phyloP scores from a whole-genome alignment of 164 flowering plant genomes.

The Vitis riparia region DNA sequence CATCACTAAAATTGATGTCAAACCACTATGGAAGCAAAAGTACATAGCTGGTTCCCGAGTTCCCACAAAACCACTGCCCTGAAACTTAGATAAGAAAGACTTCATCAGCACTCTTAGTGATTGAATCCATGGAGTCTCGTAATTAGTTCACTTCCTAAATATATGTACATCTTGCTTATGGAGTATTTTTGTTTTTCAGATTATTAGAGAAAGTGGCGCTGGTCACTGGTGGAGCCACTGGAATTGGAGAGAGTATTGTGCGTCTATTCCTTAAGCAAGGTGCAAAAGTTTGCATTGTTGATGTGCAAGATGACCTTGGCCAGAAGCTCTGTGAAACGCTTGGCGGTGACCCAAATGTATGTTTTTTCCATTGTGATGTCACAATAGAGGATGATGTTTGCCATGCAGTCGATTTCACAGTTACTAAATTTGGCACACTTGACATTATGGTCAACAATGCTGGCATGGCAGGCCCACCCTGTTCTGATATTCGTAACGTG shows the following conservation, averaged over 20 bases:
- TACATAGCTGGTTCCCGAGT: too few species aligned
- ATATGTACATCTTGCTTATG: too few species aligned
- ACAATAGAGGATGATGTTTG: conserved; percentile 60
- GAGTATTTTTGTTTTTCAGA: conserved; percentile 31
- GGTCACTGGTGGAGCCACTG: conserved; percentile 85
- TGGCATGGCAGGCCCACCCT: conserved; percentile 57
- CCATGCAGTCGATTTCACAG: conserved; percentile 62
- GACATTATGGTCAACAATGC: conserved; percentile 93
- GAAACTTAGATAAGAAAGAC: too few species aligned
- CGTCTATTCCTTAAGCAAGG: conserved; percentile 69
- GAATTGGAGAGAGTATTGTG: conserved; percentile 83
- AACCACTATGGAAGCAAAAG: too few species aligned
- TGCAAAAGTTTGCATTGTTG: conserved; percentile 72
- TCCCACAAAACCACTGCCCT: too few species aligned
- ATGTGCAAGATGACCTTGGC: conserved; percentile 66
- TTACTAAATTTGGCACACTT: conserved; percentile 60
- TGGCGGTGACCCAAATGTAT: conserved; percentile 34
- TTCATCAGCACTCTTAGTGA: too few species aligned
- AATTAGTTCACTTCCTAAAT: too few species aligned
- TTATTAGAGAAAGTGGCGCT: conserved; percentile 79
- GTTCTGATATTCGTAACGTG: conserved; percentile 51
- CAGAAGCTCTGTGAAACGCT: conserved; percentile 41
- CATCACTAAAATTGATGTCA: too few species aligned
- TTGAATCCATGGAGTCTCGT: too few species aligned
- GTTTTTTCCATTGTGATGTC: conserved; percentile 68